Conservation (phyloP, 306 rosid genomes). For the Quercus glauca region DNA sequence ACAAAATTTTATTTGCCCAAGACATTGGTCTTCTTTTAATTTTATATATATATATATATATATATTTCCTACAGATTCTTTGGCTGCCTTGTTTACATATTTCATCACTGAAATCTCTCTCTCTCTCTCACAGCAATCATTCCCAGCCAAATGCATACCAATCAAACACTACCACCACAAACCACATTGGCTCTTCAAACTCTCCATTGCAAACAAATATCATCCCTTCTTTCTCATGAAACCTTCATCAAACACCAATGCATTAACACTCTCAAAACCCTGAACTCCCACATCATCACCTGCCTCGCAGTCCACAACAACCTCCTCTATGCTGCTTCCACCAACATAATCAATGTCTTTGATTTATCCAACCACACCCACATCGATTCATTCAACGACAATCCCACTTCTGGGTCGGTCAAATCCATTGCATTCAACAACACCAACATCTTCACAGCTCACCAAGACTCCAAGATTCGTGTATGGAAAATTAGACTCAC, state of each 20-base stretch:
- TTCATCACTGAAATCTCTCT: not conserved
- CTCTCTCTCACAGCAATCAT: not conserved
- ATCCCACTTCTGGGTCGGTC: constrained; percentile 45
- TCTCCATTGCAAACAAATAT: too few species aligned
- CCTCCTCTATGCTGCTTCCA: constrained; percentile 66
- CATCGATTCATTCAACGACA: constrained; percentile 45
- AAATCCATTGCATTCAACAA: constrained; percentile 49
- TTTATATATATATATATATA: too few species aligned
- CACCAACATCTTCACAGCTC: constrained; percentile 56
- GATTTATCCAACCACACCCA: constrained; percentile 28
- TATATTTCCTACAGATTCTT: too few species aligned
- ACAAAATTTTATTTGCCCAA: not conserved
- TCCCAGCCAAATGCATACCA: not conserved
- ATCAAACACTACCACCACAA: not conserved
- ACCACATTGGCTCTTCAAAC: not conserved
- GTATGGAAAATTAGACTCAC: constrained; percentile 41
- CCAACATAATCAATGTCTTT: constrained; percentile 50
- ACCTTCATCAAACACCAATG: constrained; percentile 9
- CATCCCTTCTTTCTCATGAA: not conserved
- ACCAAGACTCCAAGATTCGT: constrained; percentile 66
- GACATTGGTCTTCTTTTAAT: not conserved
- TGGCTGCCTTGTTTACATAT: too few species aligned
- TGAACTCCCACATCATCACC: constrained; percentile 32
- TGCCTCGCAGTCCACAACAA: constrained; percentile 49
- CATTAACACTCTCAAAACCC: constrained; percentile 32